These are phyloP conservation scores for Primulina eburnea DNA, from an alignment of 257 asterid species.

Conservation along the genomic window DNA sequence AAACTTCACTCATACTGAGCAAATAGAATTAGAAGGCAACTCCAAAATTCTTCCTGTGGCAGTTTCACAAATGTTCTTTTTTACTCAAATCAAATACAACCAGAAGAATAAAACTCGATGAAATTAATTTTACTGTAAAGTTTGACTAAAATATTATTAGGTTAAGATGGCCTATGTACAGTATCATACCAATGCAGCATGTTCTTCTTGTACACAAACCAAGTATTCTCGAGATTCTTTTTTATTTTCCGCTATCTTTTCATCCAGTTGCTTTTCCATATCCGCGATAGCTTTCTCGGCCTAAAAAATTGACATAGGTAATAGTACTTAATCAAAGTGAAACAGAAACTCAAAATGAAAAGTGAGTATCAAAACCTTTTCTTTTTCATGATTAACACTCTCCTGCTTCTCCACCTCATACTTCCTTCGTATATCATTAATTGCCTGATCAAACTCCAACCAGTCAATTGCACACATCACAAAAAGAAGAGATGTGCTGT, in stretches of 20 bases:
- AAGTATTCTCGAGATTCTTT: constrained; percentile 67
- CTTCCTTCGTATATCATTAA: constrained; percentile 76
- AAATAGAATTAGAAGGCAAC: constrained; percentile 4
- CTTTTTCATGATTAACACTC: constrained; percentile 66
- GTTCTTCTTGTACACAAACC: constrained; percentile 71
- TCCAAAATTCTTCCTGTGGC: constrained; percentile 7
- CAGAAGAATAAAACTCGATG: background rate
- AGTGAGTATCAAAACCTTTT: constrained; percentile 54
- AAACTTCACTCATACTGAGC: background rate
- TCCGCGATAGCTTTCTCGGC: constrained; percentile 65
- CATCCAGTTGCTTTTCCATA: constrained; percentile 54
- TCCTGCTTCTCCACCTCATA: constrained; percentile 88
- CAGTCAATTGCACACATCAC: constrained; percentile 26
- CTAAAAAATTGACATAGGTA: constrained; percentile 41
- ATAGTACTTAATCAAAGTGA: constrained; percentile 22
- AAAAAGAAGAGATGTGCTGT: constrained; percentile 19
- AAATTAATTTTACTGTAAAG: constrained; percentile 13
- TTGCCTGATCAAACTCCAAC: constrained; percentile 62
- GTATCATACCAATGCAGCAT: constrained; percentile 66
- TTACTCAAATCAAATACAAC: constrained; percentile 9
- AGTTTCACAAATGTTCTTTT: background rate
- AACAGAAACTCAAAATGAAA: constrained; percentile 18
- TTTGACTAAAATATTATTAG: constrained; percentile 9
- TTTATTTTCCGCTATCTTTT: constrained; percentile 59
- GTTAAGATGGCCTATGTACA: constrained; percentile 17